Base-by-base conservation (phyloP, 2,329 filamentous ascomycete genomes). In the Fusarium nygamai region DNA sequence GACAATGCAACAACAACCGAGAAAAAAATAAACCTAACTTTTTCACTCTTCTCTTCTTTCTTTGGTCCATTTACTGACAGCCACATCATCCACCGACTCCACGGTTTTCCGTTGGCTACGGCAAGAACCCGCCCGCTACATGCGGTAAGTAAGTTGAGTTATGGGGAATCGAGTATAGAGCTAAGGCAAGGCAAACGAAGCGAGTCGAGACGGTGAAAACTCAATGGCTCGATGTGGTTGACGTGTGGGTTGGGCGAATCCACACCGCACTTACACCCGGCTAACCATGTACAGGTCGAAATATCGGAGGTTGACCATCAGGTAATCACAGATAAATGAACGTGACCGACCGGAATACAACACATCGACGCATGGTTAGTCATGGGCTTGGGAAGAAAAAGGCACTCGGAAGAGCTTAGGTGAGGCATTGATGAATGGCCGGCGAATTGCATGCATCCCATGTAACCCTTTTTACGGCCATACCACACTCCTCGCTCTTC, bases 61-160 rank as follows among this genome's bases (percentile, higher is more conserved):
- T 62, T 63, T 67, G 67, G 69, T 71, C 76, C 76, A 78, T 78
- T 76, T 75, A 78, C 67, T 72, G 75, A 54, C 73, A 78, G 76
- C 76, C 76, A 78, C 76, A 78, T 78, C 76, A 76, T 72, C 74
- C 76, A 76, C 68, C 60, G 61, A 65, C 59, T 59, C 67, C 73
- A 68, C 63, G 57, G 57, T 48, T 66, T 68, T 67, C 61, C 62
- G 71, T 72, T 76, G 74, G 69, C 70, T 73, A 70, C 69, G 38
- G 71, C 71, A 69, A 61, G 71, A 72, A 73, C 59, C 71, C 57
- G 61, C 63, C 71, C 61, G 58, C 60, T 73, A 56, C 71, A 47
- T 59, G 33, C 56, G 56, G 56, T 59, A 59, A 59, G 56, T 54
- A 54, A 54, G 34, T 54, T 54, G 24, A n/a, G 51, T 36, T 27